Evolutionary conservation across 2,329 filamentous ascomycete genomes (phyloP), one percentile per base, ranked within the genome.

Genomic region (Verticillium isaacii): DNA sequence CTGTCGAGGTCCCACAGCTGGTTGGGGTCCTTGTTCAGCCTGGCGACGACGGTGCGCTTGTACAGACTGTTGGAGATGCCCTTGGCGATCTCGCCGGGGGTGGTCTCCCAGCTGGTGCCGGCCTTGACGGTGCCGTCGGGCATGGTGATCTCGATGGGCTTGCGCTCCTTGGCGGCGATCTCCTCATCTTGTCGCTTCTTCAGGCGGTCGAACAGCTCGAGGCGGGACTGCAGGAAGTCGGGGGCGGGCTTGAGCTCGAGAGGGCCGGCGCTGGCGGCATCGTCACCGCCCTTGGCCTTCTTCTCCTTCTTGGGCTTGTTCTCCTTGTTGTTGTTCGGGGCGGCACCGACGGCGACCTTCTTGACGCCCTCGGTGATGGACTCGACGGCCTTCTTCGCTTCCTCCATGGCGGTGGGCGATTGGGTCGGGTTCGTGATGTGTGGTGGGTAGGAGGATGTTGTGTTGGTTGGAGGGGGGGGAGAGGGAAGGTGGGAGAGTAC

Each of bases 1-100:
- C 95, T 84, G 71, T 94, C 92, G 67, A 99, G 80, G 78, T 99
- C 95, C 95, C 94, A 99, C 12, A 98, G 82, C 71, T 87, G 83
- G 61, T 90, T 92, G n/a, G 45, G 45, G 45, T 50, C 45, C 45
- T 50, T 50, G 70, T 98, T 89, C 41, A 98, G 85, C 72, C 88
- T 88, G 55, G 94, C 89, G 70, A 99, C 89, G 64, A 99, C 91
- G 56, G 88, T 93, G 79, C 89, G 91, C 82, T 92, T 92, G 79
- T 86, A 91, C 70, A 90, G 85, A 73, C 87, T 95, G 85, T 90
- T 97, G 78, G 83, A 93, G 75, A 93, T 97, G 70, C 82, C 85
- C 77, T 86, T 90, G 66, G 87, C 86, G 76, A 97, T 88, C 70
- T 89, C 83, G 55, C 83, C 89, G 6, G 95, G 95, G 17, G 93